These are phyloP conservation scores for Fusarium miscanthi DNA, from an alignment of 2,329 filamentous ascomycete species.

Conservation along the genomic window DNA sequence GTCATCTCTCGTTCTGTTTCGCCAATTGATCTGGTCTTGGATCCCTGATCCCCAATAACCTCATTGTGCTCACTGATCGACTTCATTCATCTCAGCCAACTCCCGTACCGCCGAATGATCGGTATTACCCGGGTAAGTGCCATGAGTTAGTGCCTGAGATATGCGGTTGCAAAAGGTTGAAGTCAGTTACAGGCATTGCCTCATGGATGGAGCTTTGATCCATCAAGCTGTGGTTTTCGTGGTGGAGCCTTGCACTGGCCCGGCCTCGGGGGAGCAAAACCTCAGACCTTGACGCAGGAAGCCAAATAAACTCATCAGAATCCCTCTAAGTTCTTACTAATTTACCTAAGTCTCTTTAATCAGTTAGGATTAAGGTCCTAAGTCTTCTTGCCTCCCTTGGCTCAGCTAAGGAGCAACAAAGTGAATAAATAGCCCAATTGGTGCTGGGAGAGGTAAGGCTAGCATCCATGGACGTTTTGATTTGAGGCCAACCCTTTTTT, in stretches of 20 bases:
- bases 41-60: slow-evolving; percentile 9
- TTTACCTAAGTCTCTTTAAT: not conserved
- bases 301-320: not conserved
- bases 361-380: not conserved
- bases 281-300: not conserved
- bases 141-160: slow-evolving; percentile 42
- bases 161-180: slow-evolving; percentile 28
- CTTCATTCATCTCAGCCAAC: slow-evolving; percentile 37
- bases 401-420: slow-evolving; percentile 32
- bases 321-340: not conserved
- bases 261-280: not conserved
- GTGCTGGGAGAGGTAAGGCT: not conserved
- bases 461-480: not conserved
- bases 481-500: not conserved
- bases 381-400: not conserved
- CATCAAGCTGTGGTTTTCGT: slow-evolving; percentile 31
- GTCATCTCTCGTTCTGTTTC: not conserved
- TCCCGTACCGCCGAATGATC: slow-evolving; percentile 47
- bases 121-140: slow-evolving; percentile 45
- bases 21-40: slow-evolving; percentile 29
- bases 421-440: slow-evolving; percentile 17
- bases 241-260: slow-evolving; percentile 35
- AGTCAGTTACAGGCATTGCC: not conserved
- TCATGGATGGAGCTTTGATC: slow-evolving; percentile 22
- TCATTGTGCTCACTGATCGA: slow-evolving; percentile 26